A percentile compares a stretch with the other conserved stretches of the same genome.
Evolutionary conservation across 352 stramenopile species (phyloP).

Genomic region (Pythium monospermum): DNA sequence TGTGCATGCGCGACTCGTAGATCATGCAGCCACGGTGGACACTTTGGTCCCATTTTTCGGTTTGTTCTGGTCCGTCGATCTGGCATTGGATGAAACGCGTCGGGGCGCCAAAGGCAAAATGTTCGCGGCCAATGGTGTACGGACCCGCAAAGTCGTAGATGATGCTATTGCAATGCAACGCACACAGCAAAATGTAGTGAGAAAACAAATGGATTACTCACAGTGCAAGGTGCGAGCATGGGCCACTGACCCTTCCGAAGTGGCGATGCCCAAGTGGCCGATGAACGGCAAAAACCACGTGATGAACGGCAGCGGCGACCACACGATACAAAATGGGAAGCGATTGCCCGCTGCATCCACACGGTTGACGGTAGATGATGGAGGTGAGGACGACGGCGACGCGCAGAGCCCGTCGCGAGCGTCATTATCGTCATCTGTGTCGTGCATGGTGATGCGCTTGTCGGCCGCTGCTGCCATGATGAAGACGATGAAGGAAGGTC

Average conservation of each 20-base stretch:
- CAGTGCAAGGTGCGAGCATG: too few species aligned
- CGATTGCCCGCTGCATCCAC: constrained; percentile 38
- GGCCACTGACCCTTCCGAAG: constrained; percentile 70
- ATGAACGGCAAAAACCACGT: constrained; percentile 95
- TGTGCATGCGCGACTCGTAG: constrained; percentile 95
- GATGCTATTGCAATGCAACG: constrained; percentile 38
- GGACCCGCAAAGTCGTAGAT: constrained; percentile 96
- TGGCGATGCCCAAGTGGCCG: constrained; percentile 92
- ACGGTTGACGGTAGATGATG: too few species aligned
- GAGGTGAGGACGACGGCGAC: too few species aligned
- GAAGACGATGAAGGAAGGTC: background rate
- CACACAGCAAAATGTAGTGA: background rate
- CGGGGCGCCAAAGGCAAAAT: constrained; percentile 84
- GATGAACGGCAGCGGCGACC: constrained; percentile 86
- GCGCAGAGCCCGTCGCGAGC: background rate
- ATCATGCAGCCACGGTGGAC: constrained; percentile 86
- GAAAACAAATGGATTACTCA: background rate
- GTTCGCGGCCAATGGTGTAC: constrained; percentile 89
- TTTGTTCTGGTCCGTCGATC: constrained; percentile 35
- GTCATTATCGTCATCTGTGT: background rate
- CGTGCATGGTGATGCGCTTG: background rate
- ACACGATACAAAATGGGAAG: constrained; percentile 92
- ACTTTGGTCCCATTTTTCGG: constrained; percentile 86
- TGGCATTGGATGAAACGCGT: constrained; percentile 87
- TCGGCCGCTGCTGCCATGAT: background rate